Conservation (phyloP, 306 rosid genomes). For the Glycine latifolia region DNA sequence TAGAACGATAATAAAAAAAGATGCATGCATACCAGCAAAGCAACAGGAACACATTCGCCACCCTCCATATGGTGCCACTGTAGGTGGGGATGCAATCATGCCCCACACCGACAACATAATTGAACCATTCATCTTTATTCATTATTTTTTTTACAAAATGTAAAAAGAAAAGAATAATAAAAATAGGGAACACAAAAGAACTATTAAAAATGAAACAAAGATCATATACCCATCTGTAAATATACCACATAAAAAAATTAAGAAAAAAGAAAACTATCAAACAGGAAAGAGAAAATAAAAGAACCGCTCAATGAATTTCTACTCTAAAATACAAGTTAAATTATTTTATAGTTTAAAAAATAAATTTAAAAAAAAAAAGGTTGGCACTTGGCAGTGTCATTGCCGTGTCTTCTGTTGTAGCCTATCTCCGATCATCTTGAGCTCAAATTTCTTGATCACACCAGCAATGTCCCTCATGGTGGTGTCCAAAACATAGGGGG, state of each 20-base stretch:
- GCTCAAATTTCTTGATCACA: conserved; percentile 87
- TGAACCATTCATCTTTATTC: conserved; percentile 41
- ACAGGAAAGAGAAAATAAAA: conserved; percentile 42
- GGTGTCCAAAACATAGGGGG: conserved; percentile 75
- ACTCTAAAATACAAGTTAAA: conserved; percentile 47
- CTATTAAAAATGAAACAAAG: conserved; percentile 36
- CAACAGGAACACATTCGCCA: conserved; percentile 31
- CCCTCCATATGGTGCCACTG: conserved; percentile 37
- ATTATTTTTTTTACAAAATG: conserved; percentile 33
- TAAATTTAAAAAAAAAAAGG: neutral
- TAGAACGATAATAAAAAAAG: neutral
- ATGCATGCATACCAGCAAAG: conserved; percentile 45
- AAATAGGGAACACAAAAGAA: conserved; percentile 33
- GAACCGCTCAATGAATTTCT: conserved; percentile 60
- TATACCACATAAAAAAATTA: conserved; percentile 35
- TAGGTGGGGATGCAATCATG: conserved; percentile 36
- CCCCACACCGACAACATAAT: conserved; percentile 57
- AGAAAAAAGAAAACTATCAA: conserved; percentile 40
- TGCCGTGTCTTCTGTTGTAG: conserved; percentile 63
- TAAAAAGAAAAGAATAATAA: neutral
- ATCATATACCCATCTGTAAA: conserved; percentile 57
- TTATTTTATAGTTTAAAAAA: conserved; percentile 36
- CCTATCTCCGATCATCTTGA: conserved; percentile 79
- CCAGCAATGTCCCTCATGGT: conserved; percentile 82
- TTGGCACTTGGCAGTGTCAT: conserved; percentile 44